Percentiles rank a stretch among this genome's conserved stretches.
Evolutionary conservation across 805 yeast genomes (phyloP).

Genomic region (Barnettozyma salicaria): DNA sequence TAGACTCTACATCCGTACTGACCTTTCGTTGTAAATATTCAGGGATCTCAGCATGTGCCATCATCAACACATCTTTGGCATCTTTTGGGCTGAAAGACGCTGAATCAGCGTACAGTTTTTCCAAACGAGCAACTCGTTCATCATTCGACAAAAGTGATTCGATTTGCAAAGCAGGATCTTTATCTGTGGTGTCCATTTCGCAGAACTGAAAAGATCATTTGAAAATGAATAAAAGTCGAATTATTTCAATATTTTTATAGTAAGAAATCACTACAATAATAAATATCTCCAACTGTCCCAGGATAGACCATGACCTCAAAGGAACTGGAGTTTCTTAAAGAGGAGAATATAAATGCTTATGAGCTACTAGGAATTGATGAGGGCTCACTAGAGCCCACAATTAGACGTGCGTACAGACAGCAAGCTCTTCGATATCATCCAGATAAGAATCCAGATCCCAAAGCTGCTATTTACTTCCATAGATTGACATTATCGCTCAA

Average conservation of each 20-base stretch:
- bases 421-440: slow-evolving; percentile 78
- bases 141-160: too few species aligned
- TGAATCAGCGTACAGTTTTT: slow-evolving; percentile 2
- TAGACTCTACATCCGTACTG: slow-evolving; percentile 7
- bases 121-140: not conserved
- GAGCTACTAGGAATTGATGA: slow-evolving; percentile 62
- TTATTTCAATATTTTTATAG: too few species aligned
- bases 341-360: slow-evolving; percentile 34
- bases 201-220: not conserved
- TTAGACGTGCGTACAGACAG: slow-evolving; percentile 75
- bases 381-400: slow-evolving; percentile 51
- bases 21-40: slow-evolving; percentile 1
- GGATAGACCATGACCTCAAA: slow-evolving; percentile 13
- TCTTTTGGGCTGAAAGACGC: not conserved
- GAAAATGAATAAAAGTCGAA: too few species aligned
- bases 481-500: slow-evolving; percentile 81
- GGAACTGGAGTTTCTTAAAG: slow-evolving; percentile 18
- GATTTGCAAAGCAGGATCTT: too few species aligned
- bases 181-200: too few species aligned
- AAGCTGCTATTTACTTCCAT: slow-evolving; percentile 89
- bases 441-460: slow-evolving; percentile 72
- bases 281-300: too few species aligned
- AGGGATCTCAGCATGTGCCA: slow-evolving; percentile 1
- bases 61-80: not conserved
- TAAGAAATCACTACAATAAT: too few species aligned